Evolutionary conservation across 129 eudicot genomes (phyloP).

Genomic region (Flaveria ramosissima): DNA sequence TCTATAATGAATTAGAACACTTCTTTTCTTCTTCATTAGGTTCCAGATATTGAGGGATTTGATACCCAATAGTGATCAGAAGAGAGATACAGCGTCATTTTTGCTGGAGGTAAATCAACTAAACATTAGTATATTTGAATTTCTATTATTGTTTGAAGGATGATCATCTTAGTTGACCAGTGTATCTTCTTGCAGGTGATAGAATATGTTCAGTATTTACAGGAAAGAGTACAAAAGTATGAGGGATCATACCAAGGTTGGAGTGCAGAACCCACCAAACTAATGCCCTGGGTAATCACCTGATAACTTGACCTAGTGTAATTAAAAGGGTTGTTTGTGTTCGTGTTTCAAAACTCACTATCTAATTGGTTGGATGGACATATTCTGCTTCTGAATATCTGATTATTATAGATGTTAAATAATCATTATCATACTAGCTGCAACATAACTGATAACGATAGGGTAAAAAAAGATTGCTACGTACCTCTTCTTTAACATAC

Average conservation of each 20-base stretch:
- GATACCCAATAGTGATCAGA: constrained; percentile 91
- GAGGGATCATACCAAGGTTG: constrained; percentile 90
- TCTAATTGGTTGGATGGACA: background rate
- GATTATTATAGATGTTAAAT: background rate
- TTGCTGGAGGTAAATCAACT: constrained; percentile 64
- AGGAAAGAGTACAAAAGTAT: constrained; percentile 79
- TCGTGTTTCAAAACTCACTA: too few species aligned
- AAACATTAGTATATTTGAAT: background rate
- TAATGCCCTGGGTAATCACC: constrained; percentile 90
- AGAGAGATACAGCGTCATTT: constrained; percentile 96
- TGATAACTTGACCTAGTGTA: background rate
- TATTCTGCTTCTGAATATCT: background rate
- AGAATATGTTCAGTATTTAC: constrained; percentile 78
- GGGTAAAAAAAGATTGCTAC: background rate
- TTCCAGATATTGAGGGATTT: constrained; percentile 86
- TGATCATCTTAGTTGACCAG: constrained; percentile 8
- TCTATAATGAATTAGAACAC: background rate
- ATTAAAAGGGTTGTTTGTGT: background rate
- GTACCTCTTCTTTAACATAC: background rate
- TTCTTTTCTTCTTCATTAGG: constrained; percentile 39
- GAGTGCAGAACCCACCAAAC: constrained; percentile 84
- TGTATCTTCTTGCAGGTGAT: constrained; percentile 62
- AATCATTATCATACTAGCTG: background rate
- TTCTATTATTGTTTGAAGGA: background rate
- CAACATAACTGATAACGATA: background rate